phyloP scores from a whole-genome alignment of 768 basidiomycete species.

The Lactarius hatsudake region DNA sequence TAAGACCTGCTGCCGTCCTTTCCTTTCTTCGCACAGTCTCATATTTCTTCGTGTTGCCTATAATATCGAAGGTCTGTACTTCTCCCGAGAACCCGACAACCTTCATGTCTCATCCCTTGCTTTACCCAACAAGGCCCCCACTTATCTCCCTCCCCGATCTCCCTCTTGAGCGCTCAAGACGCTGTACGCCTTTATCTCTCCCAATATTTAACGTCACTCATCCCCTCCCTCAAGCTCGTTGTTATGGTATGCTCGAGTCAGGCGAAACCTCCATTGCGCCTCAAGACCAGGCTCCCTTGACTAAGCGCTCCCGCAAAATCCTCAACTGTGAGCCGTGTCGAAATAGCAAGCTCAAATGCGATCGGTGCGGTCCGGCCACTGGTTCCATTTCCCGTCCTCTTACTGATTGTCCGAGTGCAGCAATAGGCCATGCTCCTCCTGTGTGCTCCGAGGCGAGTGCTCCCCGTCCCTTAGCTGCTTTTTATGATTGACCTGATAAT shows the following conservation, averaged over 20 bases:
- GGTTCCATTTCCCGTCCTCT: not conserved
- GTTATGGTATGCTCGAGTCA: constrained; percentile 27
- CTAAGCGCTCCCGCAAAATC: constrained; percentile 27
- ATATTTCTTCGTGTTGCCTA: constrained; percentile 12
- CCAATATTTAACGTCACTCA: constrained; percentile 24
- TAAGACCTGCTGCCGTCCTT: constrained; percentile 20
- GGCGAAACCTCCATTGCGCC: constrained; percentile 26
- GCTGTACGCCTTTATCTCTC: constrained; percentile 19
- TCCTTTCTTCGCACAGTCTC: constrained; percentile 16
- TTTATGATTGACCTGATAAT: constrained; percentile 1
- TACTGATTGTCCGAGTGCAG: constrained; percentile 6
- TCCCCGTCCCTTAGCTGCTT: not conserved
- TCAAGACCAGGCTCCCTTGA: constrained; percentile 22
- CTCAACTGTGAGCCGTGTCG: constrained; percentile 29
- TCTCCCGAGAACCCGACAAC: constrained; percentile 26
- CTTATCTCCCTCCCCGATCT: constrained; percentile 27
- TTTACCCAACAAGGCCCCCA: constrained; percentile 23
- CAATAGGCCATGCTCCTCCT: constrained; percentile 28
- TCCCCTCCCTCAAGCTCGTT: constrained; percentile 20
- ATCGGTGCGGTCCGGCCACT: constrained; percentile 15
- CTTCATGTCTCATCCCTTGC: constrained; percentile 26
- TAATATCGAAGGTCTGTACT: constrained; percentile 20
- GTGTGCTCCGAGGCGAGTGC: constrained; percentile 24
- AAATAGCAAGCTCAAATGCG: constrained; percentile 29
- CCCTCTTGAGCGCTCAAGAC: constrained; percentile 21